Evolutionary conservation across 371 early-diverging fungal species (phyloP).

Genomic region (Coemansia linderi): DNA sequence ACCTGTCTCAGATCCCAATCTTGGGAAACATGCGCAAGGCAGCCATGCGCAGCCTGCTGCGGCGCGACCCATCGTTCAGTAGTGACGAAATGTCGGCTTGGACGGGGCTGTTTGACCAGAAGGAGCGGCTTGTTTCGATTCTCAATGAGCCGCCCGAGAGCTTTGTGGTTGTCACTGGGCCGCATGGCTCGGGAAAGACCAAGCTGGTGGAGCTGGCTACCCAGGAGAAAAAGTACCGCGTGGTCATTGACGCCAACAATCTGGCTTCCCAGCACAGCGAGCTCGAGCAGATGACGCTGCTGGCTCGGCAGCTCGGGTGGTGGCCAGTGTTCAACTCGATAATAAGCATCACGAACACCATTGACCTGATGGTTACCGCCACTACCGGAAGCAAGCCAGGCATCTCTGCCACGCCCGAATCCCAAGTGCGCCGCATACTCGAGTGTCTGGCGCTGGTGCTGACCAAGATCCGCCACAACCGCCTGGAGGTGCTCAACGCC

Average conservation of each 20-base stretch:
- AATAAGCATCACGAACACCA: constrained; percentile 66
- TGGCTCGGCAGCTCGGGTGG: constrained; percentile 79
- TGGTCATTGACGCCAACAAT: constrained; percentile 78
- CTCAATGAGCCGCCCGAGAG: constrained; percentile 57
- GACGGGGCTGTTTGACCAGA: constrained; percentile 41
- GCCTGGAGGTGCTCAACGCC: constrained; percentile 4
- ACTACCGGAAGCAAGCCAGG: constrained; percentile 88
- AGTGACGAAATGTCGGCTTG: constrained; percentile 28
- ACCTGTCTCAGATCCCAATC: constrained; percentile 45
- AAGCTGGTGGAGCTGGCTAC: constrained; percentile 58
- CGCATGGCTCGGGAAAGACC: constrained; percentile 62
- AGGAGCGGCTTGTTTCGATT: constrained; percentile 41
- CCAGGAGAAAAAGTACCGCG: constrained; percentile 57
- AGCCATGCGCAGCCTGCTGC: constrained; percentile 35
- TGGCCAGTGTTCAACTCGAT: constrained; percentile 82
- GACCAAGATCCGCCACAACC: constrained; percentile 29
- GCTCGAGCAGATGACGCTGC: constrained; percentile 63
- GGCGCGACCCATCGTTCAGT: constrained; percentile 10
- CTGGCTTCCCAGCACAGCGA: constrained; percentile 74
- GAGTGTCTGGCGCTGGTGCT: constrained; percentile 60
- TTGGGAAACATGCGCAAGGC: constrained; percentile 40
- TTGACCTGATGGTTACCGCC: constrained; percentile 80
- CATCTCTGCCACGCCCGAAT: constrained; percentile 59
- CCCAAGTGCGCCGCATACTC: constrained; percentile 60
- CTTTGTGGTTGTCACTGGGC: constrained; percentile 61